These are phyloP conservation scores for Rosa multiflora DNA, from an alignment of 306 rosid genomes.

Conservation along the genomic window DNA sequence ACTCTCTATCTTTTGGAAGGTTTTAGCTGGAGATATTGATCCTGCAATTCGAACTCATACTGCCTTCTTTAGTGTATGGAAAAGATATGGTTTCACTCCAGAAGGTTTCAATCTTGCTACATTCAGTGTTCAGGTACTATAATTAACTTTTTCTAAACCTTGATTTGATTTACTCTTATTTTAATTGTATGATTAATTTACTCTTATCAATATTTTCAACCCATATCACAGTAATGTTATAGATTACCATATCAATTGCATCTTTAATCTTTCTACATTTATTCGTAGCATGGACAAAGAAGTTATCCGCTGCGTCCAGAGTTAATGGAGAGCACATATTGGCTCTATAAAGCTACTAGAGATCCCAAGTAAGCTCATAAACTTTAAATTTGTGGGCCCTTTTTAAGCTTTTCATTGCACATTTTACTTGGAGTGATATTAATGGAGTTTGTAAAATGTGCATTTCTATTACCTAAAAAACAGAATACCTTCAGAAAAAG, in stretches of 20 bases:
- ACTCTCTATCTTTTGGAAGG: slow-evolving; percentile 55
- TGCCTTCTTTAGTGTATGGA: slow-evolving; percentile 98
- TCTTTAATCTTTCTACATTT: slow-evolving; percentile 14
- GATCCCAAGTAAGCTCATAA: slow-evolving; percentile 73
- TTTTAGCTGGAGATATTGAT: slow-evolving; percentile 90
- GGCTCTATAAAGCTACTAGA: slow-evolving; percentile 98
- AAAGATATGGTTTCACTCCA: slow-evolving; percentile 92
- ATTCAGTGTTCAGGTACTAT: slow-evolving; percentile 85
- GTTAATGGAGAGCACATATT: slow-evolving; percentile 95
- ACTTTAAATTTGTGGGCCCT: slow-evolving; percentile 24
- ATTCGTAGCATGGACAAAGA: slow-evolving; percentile 79
- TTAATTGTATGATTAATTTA: background rate
- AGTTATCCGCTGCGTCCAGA: slow-evolving; percentile 96
- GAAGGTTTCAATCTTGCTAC: slow-evolving; percentile 98
- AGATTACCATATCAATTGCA: slow-evolving; percentile 13
- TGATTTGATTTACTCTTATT: background rate
- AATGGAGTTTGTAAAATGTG: background rate
- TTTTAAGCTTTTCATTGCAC: background rate
- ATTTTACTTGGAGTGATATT: background rate
- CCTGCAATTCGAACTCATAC: slow-evolving; percentile 95
- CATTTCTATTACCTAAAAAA: background rate
- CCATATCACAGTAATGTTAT: background rate
- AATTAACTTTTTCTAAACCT: slow-evolving; percentile 23
- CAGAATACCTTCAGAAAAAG: background rate
- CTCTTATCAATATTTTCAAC: background rate